phyloP scores from a whole-genome alignment of 805 yeast genomes.

The Maudiozyma turicensis region DNA sequence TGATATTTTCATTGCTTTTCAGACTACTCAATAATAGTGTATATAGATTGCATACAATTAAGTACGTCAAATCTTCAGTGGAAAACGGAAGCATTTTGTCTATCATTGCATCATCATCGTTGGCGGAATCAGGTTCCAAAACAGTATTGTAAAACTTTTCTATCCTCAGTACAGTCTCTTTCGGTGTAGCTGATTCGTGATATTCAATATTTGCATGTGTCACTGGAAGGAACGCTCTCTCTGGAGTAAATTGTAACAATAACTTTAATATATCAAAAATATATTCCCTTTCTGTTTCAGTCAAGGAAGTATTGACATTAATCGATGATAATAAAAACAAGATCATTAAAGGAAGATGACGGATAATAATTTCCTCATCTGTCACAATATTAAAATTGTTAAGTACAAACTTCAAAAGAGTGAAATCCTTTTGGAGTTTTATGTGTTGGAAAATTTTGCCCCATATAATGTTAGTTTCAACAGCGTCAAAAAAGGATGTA shows the following conservation, averaged over 20 bases:
- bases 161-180: constrained; percentile 25
- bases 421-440: constrained; percentile 30
- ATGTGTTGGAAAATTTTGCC: constrained; percentile 38
- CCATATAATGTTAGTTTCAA: constrained; percentile 78
- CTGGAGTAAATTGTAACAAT: constrained; percentile 50
- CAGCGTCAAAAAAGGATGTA: constrained; percentile 69
- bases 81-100: constrained; percentile 31
- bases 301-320: constrained; percentile 1
- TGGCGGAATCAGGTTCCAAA: constrained; percentile 9
- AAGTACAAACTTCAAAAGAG: constrained; percentile 49
- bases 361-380: constrained; percentile 78
- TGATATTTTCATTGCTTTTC: constrained; percentile 11
- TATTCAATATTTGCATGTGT: constrained; percentile 31
- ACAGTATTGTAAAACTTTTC: constrained; percentile 27
- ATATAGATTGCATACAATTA: constrained; percentile 30
- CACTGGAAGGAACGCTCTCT: constrained; percentile 49
- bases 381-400: constrained; percentile 53
- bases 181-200: constrained; percentile 6
- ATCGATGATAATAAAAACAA: constrained; percentile 34
- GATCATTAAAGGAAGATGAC: constrained; percentile 67
- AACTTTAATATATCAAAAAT: constrained; percentile 20
- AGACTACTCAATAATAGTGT: constrained; percentile 20
- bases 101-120: constrained; percentile 6
- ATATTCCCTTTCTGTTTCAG: neutral
- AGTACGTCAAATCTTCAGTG: constrained; percentile 35